Evolutionary conservation across 352 stramenopile species (phyloP), one percentile per base, ranked within the genome.

Genomic region (Albugo candida): DNA sequence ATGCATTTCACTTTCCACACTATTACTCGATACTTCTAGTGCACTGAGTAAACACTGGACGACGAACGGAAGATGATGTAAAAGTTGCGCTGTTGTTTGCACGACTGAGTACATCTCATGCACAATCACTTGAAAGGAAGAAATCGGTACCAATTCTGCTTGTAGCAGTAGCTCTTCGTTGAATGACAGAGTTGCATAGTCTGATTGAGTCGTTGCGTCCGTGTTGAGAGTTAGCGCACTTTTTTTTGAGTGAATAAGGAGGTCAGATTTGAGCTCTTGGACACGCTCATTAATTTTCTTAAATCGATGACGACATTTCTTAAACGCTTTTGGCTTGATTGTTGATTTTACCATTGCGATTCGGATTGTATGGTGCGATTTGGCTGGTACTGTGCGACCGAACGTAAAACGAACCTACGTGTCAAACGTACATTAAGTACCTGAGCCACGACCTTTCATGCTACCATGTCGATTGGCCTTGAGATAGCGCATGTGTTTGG

Each of bases 201-300:
- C 8, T 31, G 24, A 31, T 31, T 31, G 24, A 31, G 24, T 31
- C 8, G 27, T 40, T 48, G 36, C 47, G 38, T 34, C 24, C 24
- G 24, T 31, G 3, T 10, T 3, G 8, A 43, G 38, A 48, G 81
- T 74, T 27, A 62, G 62, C 11, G 65, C 60, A 45, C 72, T 83
- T 35, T 61, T 87, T 74, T 92, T 92, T 55, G 72, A 67, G 35
- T 84, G 68, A 39, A 92, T 61, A 57, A 77, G 68, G 45, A 92
- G 63, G 54, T 92, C 79, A 38, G 63, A 61, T 60, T 87, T 71
- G 35, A 92, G 49, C 41, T 72, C 80, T 45, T 63, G 64, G 36
- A 92, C 67, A 49, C 79, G 76, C 66, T 92, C 79, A 27, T 78
- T 65, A 31, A 88, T 75, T 38, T 66, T 71, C 59, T 88, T 70